Evolutionary conservation across 306 rosid species (phyloP), one percentile per base, ranked within the genome.

Genomic region (barrel medic (Medicago truncatula)): DNA sequence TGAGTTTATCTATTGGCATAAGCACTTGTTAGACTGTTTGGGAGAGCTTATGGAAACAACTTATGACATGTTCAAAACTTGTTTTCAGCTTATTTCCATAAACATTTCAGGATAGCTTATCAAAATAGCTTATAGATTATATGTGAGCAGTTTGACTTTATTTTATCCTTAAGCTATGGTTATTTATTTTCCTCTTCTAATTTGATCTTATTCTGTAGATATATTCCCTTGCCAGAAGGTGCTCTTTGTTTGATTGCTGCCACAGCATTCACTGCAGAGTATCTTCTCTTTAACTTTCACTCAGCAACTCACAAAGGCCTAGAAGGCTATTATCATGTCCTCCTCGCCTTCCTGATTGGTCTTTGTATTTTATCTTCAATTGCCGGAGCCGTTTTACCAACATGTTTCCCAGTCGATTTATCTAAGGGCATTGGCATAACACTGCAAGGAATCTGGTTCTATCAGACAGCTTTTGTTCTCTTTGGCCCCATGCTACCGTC

Each of bases 371-470:
- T 92, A 71, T 83, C 92, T 10, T 83, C 91, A 43, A 67, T 86
- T 38, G 78, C 83, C 0, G 97, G 92, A 15, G 86, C 92, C 16
- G 81, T 92, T 68, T 18, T 90, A 4, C 92, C 93, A 44, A 88
- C 89, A 68, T 88, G 93, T 76, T 92, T 90, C 69, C 91, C 93
- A 0, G 82, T 86, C 62, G 97, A 92, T 76, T 67, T 92, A 78
- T 88, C 92, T 21, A 61, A 73, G 13, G 91, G 97, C 62, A 82
- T 92, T 41, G 91, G 85, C 70, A 76, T 92, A 18, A 83, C 92
- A 58, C 89, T 92, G 28, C 97, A 92, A 72, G 97, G 97, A 67
- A 83, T 92, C 43, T 92, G 97, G 97, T 92, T 92, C 82, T 92
- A 92, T 86, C 97, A 88, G 76, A 90, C 93, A 34, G 96, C 97